Evolutionary conservation across 805 yeast species (phyloP).

Genomic region (Candida dajiaensis): DNA sequence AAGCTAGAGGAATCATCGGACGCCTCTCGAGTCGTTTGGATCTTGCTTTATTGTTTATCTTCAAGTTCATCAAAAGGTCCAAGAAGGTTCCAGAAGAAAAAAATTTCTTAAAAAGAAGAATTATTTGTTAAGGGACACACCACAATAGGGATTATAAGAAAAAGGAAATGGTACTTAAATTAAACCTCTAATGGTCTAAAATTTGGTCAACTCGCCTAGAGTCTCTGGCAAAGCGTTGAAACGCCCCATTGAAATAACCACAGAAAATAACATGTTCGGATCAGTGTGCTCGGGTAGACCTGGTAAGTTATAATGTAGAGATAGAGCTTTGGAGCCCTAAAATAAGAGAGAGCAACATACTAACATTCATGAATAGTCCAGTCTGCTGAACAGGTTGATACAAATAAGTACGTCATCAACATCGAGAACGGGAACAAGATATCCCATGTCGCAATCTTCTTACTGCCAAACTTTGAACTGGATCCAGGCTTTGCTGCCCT

Average conservation of each 20-base stretch:
- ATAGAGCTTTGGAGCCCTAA: too few species aligned
- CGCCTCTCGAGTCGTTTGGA: too few species aligned
- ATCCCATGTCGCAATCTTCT: constrained; percentile 77
- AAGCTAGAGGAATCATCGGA: too few species aligned
- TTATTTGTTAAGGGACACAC: background rate
- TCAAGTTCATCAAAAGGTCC: background rate
- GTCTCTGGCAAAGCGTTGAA: background rate
- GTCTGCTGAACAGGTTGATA: constrained; percentile 60
- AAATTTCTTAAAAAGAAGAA: background rate
- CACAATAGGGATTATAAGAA: background rate
- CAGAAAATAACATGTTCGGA: constrained; percentile 49
- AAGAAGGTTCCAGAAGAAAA: background rate
- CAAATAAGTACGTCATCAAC: constrained; percentile 57
- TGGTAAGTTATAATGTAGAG: constrained; percentile 26
- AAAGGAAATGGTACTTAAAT: background rate
- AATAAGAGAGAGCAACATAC: background rate
- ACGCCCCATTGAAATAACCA: background rate
- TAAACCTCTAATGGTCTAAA: background rate
- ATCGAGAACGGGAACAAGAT: constrained; percentile 59
- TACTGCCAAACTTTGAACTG: constrained; percentile 72
- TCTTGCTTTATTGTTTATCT: too few species aligned
- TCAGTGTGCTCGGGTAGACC: constrained; percentile 74
- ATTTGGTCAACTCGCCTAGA: background rate
- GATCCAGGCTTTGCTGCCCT: constrained; percentile 76
- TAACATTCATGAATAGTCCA: constrained; percentile 22